Evolutionary conservation across 768 basidiomycete species (phyloP).

Genomic region (Boletus rubescentipes): DNA sequence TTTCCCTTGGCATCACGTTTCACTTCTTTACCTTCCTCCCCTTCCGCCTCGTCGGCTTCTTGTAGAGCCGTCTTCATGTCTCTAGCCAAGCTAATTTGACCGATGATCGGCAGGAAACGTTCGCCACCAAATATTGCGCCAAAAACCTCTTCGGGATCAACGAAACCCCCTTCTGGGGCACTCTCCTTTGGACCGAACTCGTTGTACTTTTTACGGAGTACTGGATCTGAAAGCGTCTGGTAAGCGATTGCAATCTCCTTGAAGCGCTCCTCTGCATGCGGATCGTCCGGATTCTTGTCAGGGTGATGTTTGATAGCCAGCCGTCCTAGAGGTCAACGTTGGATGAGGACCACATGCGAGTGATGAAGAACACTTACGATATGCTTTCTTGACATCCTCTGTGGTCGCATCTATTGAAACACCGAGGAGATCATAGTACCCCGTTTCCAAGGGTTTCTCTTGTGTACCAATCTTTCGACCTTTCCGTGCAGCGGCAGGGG

Average conservation of each 20-base stretch:
- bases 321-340: conserved; percentile 46
- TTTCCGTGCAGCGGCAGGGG: conserved; percentile 34
- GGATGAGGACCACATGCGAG: background rate
- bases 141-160: conserved; percentile 83
- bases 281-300: conserved; percentile 90
- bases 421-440: conserved; percentile 87
- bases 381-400: conserved; percentile 90
- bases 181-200: conserved; percentile 87
- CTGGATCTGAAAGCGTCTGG: conserved; percentile 79
- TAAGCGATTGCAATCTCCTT: conserved; percentile 90
- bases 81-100: conserved; percentile 79
- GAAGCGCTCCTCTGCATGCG: conserved; percentile 82
- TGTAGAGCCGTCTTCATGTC: conserved; percentile 94
- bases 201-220: conserved; percentile 81
- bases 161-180: conserved; percentile 78
- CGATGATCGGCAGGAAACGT: conserved; percentile 82
- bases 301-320: conserved; percentile 90
- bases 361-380: conserved; percentile 50
- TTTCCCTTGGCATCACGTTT: conserved; percentile 52
- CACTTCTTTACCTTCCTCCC: conserved; percentile 39
- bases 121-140: conserved; percentile 90
- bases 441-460: conserved; percentile 83
- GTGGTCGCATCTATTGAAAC: conserved; percentile 70
- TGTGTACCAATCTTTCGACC: conserved; percentile 86
- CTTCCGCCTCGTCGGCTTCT: conserved; percentile 75